Evolutionary conservation across 2,329 filamentous ascomycete genomes (phyloP).

Genomic region (Gaeumannomyces tritici): DNA sequence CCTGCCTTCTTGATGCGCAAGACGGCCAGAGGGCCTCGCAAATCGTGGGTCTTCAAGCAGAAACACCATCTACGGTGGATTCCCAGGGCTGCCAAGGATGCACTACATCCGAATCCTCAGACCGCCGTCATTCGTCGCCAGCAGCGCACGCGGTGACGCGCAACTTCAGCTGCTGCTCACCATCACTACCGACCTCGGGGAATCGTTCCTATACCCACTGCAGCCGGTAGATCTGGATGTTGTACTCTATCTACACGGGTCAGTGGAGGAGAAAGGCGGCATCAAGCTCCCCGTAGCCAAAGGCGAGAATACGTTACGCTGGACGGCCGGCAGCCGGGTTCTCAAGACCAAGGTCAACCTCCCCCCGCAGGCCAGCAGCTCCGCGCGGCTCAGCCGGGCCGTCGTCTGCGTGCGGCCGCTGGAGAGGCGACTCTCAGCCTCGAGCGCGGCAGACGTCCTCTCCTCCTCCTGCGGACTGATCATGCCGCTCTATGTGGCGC

Average conservation of each 20-base stretch:
- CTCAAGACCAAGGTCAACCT: slow-evolving; percentile 23
- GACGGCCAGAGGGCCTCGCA: background rate
- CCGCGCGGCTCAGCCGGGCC: slow-evolving; percentile 5
- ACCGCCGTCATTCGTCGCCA: slow-evolving; percentile 23
- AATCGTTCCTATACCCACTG: slow-evolving; percentile 39
- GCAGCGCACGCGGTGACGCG: slow-evolving; percentile 8
- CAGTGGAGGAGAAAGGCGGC: slow-evolving; percentile 9
- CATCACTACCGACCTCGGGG: slow-evolving; percentile 48
- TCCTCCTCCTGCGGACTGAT: slow-evolving; percentile 24
- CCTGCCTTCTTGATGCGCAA: background rate
- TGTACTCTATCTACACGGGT: slow-evolving; percentile 6
- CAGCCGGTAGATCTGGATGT: slow-evolving; percentile 32
- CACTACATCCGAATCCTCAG: slow-evolving; percentile 48
- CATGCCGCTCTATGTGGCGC: slow-evolving; percentile 31
- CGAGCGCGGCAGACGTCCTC: slow-evolving; percentile 13
- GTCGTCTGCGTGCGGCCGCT: slow-evolving; percentile 16
- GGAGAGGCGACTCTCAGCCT: slow-evolving; percentile 10
- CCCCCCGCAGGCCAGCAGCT: slow-evolving; percentile 6
- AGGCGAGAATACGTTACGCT: slow-evolving; percentile 9
- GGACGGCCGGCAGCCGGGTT: slow-evolving; percentile 23
- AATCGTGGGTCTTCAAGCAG: background rate
- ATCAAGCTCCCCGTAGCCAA: slow-evolving; percentile 7
- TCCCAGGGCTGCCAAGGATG: slow-evolving; percentile 24
- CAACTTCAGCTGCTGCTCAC: slow-evolving; percentile 32
- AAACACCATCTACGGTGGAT: too few species aligned